Conservation (phyloP, 495 filamentous ascomycete genomes). For the Hypoxylon lienhwacheense region DNA sequence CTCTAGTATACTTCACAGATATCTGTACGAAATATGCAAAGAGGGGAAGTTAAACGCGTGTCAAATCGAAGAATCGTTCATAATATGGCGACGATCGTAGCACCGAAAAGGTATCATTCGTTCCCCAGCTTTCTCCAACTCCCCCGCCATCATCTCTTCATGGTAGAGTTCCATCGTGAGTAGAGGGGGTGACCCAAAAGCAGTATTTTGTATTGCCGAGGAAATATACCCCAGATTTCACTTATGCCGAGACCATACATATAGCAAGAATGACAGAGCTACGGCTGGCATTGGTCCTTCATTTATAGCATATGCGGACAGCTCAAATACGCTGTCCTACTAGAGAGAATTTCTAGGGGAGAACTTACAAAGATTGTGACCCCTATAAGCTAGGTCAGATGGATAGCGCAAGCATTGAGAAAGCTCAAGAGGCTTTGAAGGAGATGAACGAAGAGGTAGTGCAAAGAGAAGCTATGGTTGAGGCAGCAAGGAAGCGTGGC, state of each 20-base stretch:
- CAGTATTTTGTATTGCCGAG: conserved; percentile 13
- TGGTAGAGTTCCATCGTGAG: conserved; percentile 8
- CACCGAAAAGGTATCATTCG: neutral
- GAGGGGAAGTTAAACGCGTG: neutral
- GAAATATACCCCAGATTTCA: neutral
- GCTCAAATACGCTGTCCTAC: neutral
- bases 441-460: conserved; percentile 16
- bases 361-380: neutral
- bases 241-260: neutral
- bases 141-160: conserved; percentile 17
- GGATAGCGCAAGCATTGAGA: conserved; percentile 7
- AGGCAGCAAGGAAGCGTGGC: conserved; percentile 2
- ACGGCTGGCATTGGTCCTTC: neutral
- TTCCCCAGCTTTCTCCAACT: conserved; percentile 11
- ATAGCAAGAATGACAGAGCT: neutral
- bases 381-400: neutral
- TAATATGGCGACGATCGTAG: neutral
- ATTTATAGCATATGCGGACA: neutral
- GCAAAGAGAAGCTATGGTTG: conserved; percentile 10
- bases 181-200: conserved; percentile 6
- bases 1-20: neutral
- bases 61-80: conserved; percentile 2
- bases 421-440: conserved; percentile 16
- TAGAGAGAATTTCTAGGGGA: neutral
- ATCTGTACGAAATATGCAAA: too few relatives aligned